phyloP scores from a whole-genome alignment of 768 basidiomycete genomes.

The Tricholoma bakamatsutake region DNA sequence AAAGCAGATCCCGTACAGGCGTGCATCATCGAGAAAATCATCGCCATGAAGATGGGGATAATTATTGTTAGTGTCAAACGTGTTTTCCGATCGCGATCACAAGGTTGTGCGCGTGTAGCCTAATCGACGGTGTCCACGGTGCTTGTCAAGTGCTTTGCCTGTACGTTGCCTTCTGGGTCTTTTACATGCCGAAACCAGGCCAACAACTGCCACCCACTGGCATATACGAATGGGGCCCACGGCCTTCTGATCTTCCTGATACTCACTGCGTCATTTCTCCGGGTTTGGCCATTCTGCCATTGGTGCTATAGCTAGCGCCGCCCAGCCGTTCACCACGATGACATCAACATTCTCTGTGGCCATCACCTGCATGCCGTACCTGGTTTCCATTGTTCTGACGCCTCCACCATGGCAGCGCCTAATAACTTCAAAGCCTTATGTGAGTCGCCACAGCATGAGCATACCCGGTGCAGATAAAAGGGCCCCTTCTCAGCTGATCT shows the following conservation, averaged over 20 bases:
- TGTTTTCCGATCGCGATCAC: background rate
- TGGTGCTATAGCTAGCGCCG: slow-evolving; percentile 9
- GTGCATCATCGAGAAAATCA: background rate
- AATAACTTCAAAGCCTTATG: slow-evolving; percentile 12
- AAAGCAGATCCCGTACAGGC: too few relatives aligned
- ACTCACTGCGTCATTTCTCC: slow-evolving; percentile 7
- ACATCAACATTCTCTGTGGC: slow-evolving; percentile 3
- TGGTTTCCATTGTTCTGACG: slow-evolving; percentile 31
- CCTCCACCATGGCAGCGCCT: slow-evolving; percentile 15
- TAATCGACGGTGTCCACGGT: background rate
- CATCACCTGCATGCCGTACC: slow-evolving; percentile 24
- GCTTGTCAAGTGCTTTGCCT: background rate
- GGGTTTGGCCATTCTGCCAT: slow-evolving; percentile 9
- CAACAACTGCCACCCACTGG: background rate
- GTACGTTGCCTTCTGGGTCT: background rate
- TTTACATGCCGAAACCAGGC: background rate
- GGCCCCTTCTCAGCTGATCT: slow-evolving; percentile 7
- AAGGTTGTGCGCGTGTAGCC: background rate
- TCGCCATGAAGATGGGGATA: background rate
- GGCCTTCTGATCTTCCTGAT: slow-evolving; percentile 17
- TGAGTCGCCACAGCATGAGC: slow-evolving; percentile 24
- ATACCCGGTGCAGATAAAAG: slow-evolving; percentile 25
- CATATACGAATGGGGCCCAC: too few relatives aligned
- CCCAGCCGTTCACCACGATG: slow-evolving; percentile 3
- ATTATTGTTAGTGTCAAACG: background rate